Percentiles rank a stretch among this genome's conserved stretches.
These are phyloP conservation scores for Hypoxylon sp. DNA, from an alignment of 2,329 filamentous ascomycete genomes.

Conservation along the genomic window DNA sequence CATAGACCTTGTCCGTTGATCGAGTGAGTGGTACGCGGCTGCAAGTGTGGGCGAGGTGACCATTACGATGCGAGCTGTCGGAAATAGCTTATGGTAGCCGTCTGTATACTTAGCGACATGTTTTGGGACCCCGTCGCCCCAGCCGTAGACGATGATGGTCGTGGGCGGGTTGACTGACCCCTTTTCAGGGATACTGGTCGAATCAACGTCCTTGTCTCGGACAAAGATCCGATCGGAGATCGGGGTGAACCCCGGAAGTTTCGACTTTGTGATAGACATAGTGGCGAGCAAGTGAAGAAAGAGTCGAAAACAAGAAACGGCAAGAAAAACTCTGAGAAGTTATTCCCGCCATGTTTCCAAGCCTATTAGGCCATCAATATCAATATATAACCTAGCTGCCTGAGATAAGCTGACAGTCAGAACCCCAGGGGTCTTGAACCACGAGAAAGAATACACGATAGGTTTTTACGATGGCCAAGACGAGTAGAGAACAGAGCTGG, in stretches of 20 bases:
- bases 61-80: conserved; percentile 58
- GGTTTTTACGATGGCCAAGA: no score
- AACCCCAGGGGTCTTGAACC: no score
- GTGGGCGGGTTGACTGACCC: conserved; percentile 48
- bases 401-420: no score
- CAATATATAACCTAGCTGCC: no score
- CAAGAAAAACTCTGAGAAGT: no score
- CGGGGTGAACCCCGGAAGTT: conserved; percentile 55
- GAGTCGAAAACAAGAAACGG: neutral
- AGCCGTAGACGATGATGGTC: conserved; percentile 62
- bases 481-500: no score
- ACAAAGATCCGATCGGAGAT: conserved; percentile 58
- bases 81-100: conserved; percentile 60
- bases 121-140: conserved; percentile 64
- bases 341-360: no score
- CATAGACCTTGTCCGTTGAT: conserved; percentile 55
- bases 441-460: no score
- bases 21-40: conserved; percentile 54
- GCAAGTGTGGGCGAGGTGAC: conserved; percentile 59
- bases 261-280: conserved; percentile 35
- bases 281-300: neutral
- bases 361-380: no score
- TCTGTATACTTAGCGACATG: conserved; percentile 64
- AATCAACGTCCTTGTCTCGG: conserved; percentile 46
- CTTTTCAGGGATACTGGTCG: conserved; percentile 21